phyloP scores from a whole-genome alignment of 768 basidiomycete genomes.

The Termitomyces sp. region DNA sequence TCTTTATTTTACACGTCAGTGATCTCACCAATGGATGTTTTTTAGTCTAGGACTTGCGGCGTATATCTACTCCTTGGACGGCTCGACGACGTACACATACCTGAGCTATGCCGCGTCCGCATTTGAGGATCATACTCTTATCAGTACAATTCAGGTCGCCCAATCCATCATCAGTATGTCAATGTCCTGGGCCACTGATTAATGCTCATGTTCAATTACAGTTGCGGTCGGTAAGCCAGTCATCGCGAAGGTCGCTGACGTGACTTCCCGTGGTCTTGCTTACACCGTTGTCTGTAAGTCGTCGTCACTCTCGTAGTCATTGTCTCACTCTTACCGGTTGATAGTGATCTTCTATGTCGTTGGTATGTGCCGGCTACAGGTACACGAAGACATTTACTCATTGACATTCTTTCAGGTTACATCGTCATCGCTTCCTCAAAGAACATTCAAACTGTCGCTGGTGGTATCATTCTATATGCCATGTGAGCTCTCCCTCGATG shows the following conservation, averaged over 20 bases:
- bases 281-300: conserved; percentile 55
- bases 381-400: background rate
- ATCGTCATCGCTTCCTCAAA: conserved; percentile 50
- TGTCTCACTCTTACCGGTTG: background rate
- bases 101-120: conserved; percentile 53
- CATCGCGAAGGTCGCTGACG: conserved; percentile 72
- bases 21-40: conserved; percentile 26
- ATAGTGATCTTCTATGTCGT: conserved; percentile 58
- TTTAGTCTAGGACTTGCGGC: conserved; percentile 63
- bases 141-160: conserved; percentile 52
- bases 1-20: background rate
- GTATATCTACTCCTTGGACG: conserved; percentile 76
- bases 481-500: conserved; percentile 31
- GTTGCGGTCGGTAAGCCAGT: conserved; percentile 58
- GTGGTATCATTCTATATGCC: conserved; percentile 56
- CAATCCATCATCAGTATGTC: conserved; percentile 51
- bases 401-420: conserved; percentile 32
- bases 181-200: too few relatives aligned
- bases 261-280: conserved; percentile 62
- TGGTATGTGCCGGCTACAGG: conserved; percentile 30
- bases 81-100: conserved; percentile 66
- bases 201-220: conserved; percentile 7
- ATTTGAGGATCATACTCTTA: conserved; percentile 50
- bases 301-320: background rate
- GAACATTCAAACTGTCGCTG: conserved; percentile 41